phyloP scores from a whole-genome alignment of 2,329 filamentous ascomycete species.

The Ophiocordyceps camponoti-floridani region DNA sequence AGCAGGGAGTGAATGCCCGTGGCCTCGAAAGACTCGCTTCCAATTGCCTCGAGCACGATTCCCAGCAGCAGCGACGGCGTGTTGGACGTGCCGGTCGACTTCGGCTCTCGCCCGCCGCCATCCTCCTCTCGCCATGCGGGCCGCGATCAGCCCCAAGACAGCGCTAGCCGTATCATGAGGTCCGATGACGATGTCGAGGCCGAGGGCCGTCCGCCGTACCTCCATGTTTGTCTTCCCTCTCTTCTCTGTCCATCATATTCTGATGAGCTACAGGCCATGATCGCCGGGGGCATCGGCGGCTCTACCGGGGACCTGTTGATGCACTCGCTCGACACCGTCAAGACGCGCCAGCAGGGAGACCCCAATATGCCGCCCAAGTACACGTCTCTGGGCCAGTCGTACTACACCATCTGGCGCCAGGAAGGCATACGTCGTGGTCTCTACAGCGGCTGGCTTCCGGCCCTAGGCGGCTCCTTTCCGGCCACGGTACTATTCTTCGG shows the following conservation, averaged over 20 bases:
- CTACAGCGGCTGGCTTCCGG: constrained; percentile 86
- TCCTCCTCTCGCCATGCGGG: constrained; percentile 14
- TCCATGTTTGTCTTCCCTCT: constrained; percentile 16
- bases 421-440: constrained; percentile 74
- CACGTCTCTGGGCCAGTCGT: constrained; percentile 74
- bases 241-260: too few relatives aligned
- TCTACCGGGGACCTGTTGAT: constrained; percentile 93
- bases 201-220: constrained; percentile 24
- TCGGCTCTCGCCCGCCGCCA: neutral
- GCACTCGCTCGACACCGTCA: constrained; percentile 97
- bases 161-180: constrained; percentile 15
- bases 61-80: too few relatives aligned
- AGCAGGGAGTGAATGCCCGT: too few relatives aligned
- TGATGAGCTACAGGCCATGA: constrained; percentile 53
- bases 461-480: constrained; percentile 79
- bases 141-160: constrained; percentile 8
- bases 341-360: constrained; percentile 93
- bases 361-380: constrained; percentile 88
- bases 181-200: constrained; percentile 17
- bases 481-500: constrained; percentile 94
- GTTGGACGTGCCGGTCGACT: neutral
- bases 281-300: constrained; percentile 84
- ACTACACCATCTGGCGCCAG: constrained; percentile 82
- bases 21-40: too few relatives aligned
- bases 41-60: too few relatives aligned